A percentile compares a stretch with the other conserved stretches of the same genome.
These are phyloP conservation scores for Termitomyces sp. DNA, from an alignment of 768 basidiomycete species.

Conservation along the genomic window DNA sequence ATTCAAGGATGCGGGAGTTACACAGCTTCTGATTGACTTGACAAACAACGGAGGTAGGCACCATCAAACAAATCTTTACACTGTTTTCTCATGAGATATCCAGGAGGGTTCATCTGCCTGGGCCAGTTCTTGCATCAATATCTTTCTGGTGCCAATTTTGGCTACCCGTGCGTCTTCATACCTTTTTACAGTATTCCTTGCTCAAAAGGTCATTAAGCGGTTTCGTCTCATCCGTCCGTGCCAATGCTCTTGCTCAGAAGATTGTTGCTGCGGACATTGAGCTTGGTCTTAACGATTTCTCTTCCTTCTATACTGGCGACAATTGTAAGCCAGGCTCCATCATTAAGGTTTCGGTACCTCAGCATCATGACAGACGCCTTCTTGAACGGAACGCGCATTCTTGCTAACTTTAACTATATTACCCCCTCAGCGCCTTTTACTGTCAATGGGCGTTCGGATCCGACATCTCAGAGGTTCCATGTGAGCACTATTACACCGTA, in stretches of 20 bases:
- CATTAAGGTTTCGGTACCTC: background rate
- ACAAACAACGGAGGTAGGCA: conserved; percentile 57
- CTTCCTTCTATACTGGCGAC: conserved; percentile 43
- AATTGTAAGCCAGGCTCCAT: conserved; percentile 36
- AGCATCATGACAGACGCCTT: conserved; percentile 32
- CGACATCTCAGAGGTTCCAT: conserved; percentile 45
- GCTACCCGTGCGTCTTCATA: conserved; percentile 39
- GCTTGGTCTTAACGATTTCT: conserved; percentile 28
- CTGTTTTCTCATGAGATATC: background rate
- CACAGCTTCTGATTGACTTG: conserved; percentile 49
- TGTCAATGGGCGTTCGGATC: conserved; percentile 39
- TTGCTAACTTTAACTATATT: conserved; percentile 37
- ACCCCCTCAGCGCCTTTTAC: conserved; percentile 32
- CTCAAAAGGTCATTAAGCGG: conserved; percentile 30
- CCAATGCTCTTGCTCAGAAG: conserved; percentile 53
- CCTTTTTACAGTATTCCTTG: background rate
- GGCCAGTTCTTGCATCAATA: conserved; percentile 57
- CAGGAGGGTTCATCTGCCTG: conserved; percentile 60
- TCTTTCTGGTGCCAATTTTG: conserved; percentile 44
- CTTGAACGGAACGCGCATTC: conserved; percentile 38
- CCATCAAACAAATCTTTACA: background rate
- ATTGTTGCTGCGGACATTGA: conserved; percentile 50
- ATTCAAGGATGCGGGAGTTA: conserved; percentile 45
- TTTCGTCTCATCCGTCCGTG: conserved; percentile 50
- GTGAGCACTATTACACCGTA: conserved; percentile 19